phyloP scores from a whole-genome alignment of 208 protist species.

The Crithidia brevicula region DNA sequence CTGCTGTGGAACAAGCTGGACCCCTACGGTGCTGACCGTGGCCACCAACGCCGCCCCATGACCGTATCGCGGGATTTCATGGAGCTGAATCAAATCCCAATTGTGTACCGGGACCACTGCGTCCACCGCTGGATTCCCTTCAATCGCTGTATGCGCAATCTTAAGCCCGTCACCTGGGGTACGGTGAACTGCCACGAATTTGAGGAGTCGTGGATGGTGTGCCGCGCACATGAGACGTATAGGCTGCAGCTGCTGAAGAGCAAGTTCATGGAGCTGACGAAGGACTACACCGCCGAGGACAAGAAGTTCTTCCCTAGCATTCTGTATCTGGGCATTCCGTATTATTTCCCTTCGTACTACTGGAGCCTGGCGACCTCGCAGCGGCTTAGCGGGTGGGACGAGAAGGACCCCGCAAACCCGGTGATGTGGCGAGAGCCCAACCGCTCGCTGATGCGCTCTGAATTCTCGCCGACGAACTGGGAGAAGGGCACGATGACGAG shows the following conservation, averaged over 20 bases:
- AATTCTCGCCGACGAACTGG: slow-evolving; percentile 91
- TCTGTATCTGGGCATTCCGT: slow-evolving; percentile 77
- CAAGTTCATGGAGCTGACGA: slow-evolving; percentile 92
- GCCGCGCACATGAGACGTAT: slow-evolving; percentile 87
- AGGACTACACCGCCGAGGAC: slow-evolving; percentile 90
- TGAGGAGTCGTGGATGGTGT: slow-evolving; percentile 89
- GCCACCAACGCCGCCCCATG: slow-evolving; percentile 89
- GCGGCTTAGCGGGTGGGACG: slow-evolving; percentile 90
- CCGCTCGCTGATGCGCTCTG: slow-evolving; percentile 87
- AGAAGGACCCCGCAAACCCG: slow-evolving; percentile 86
- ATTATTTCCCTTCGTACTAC: slow-evolving; percentile 83
- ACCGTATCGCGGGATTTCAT: slow-evolving; percentile 89
- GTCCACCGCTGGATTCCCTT: slow-evolving; percentile 90
- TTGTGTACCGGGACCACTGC: slow-evolving; percentile 89
- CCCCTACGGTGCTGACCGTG: slow-evolving; percentile 90
- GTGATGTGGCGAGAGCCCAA: slow-evolving; percentile 90
- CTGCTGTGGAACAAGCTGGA: slow-evolving; percentile 92
- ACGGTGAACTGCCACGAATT: slow-evolving; percentile 92
- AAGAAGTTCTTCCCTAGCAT: slow-evolving; percentile 92
- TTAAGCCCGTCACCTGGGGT: slow-evolving; percentile 88
- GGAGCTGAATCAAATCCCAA: slow-evolving; percentile 88
- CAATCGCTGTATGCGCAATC: slow-evolving; percentile 80
- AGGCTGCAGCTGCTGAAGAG: slow-evolving; percentile 88
- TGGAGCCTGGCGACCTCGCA: slow-evolving; percentile 86
- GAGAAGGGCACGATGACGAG: slow-evolving; percentile 88